phyloP scores from a whole-genome alignment of 2,329 filamentous ascomycete genomes.

The Colletotrichum viniferum region DNA sequence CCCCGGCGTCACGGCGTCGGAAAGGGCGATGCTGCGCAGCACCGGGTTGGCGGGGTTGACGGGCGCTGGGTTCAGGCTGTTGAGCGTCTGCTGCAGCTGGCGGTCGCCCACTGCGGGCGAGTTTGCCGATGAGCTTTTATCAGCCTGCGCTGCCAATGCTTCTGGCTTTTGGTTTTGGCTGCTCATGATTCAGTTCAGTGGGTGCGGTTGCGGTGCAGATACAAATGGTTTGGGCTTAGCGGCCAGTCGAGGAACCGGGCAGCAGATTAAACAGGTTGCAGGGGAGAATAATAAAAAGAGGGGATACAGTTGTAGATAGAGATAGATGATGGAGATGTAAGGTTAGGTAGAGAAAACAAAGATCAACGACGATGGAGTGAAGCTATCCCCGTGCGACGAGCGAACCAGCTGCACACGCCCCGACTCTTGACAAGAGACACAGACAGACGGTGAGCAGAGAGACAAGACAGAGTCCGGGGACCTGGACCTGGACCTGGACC shows the following conservation, averaged over 20 bases:
- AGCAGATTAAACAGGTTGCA: background rate
- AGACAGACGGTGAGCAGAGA: background rate
- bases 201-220: background rate
- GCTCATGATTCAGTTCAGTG: constrained; percentile 14
- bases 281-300: background rate
- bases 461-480: background rate
- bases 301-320: background rate
- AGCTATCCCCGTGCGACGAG: background rate
- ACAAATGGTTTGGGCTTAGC: background rate
- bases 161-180: background rate
- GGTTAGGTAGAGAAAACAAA: background rate
- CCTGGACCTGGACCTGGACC: background rate
- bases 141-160: background rate
- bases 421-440: background rate
- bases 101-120: too few species aligned
- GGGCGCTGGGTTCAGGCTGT: background rate
- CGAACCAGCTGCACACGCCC: background rate
- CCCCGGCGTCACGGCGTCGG: constrained; percentile 33
- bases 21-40: constrained; percentile 17
- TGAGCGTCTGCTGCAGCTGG: background rate
- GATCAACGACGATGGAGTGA: background rate
- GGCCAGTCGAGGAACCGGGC: background rate
- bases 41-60: constrained; percentile 20
- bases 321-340: background rate
- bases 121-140: background rate